Percentiles rank a stretch among this genome's conserved stretches.
Conservation (phyloP, 2,329 filamentous ascomycete genomes). For the Pseudogymnoascus verrucosus region DNA sequence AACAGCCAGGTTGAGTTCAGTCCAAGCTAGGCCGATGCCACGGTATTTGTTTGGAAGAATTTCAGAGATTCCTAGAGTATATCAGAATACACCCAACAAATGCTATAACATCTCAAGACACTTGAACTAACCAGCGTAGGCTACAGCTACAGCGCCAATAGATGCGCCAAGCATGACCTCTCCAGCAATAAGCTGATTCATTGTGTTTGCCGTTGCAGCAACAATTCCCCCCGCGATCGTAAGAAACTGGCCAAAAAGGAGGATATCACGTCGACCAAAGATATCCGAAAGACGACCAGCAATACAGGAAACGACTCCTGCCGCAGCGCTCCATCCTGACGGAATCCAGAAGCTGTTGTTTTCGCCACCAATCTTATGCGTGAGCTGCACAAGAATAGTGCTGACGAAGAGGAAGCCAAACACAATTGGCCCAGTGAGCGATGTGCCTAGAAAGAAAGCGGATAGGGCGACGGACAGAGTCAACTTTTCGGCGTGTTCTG, state of each 20-base stretch:
- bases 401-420: too few species aligned
- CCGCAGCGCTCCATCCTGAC: too few species aligned
- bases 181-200: not conserved
- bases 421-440: too few species aligned
- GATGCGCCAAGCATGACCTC: not conserved
- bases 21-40: constrained; percentile 25
- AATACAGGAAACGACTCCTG: not conserved
- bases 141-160: not conserved
- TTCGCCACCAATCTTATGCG: too few species aligned
- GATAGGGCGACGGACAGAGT: too few species aligned
- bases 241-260: not conserved
- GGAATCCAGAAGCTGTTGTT: too few species aligned
- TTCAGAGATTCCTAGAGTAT: constrained; percentile 34
- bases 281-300: not conserved
- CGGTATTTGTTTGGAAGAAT: constrained; percentile 40
- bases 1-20: constrained; percentile 24
- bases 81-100: constrained; percentile 24
- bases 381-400: too few species aligned
- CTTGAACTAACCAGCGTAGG: not conserved
- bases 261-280: not conserved
- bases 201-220: not conserved
- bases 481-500: too few species aligned
- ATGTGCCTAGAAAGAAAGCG: too few species aligned
- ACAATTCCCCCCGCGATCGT: not conserved
- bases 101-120: not conserved